Base-by-base conservation (phyloP, 2,329 filamentous ascomycete species). In the Apiospora saccharicola region DNA sequence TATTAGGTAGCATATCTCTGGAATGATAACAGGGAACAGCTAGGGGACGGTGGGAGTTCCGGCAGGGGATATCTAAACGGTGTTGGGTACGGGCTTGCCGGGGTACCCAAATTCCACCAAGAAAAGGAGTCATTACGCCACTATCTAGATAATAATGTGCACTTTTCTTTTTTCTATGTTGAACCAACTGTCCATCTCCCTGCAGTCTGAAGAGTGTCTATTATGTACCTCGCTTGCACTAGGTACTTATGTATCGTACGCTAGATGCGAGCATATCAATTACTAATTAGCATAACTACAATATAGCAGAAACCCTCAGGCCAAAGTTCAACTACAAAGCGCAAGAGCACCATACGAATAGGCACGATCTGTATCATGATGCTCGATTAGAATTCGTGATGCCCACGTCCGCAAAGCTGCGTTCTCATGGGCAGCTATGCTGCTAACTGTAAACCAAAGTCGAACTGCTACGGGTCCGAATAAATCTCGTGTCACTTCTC, bases 101-200 rank as follows among this genome's bases (percentile, higher is more conserved):
- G 57, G 34, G 22, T 34, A 41, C 57, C 34, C 57, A 37, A 64
- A 64, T 34, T 41, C 57, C 57, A 64, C 34, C 57, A 41, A 64
- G 34, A 64, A 64, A 64, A 64, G 57, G 57, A 64, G 34, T 64
- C 57, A 64, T 41, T 34, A 41, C 57, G 57, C 34, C 57, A 41
- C 57, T 64, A 64, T 64, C 57, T 41, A 64, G 34, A 64, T 64
- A 64, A 41, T 64, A 64, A 64, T 41, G 57, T 64, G 57, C 34
- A 41, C 57, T 64, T 64, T 41, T 64, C 53, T 64, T 41, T 64
- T 57, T 64, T 64, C 57, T 14, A 64, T 64, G 57, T 64, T 64
- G 57, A 64, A 64, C 10, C 19, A 64, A 64, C 34, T 41, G 34
- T 64, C 57, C 14, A 22, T 41, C 30, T 22, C 19, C 22, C 37